phyloP scores from a whole-genome alignment of 148 eudicot species.

The Fagopyrum tataricum region DNA sequence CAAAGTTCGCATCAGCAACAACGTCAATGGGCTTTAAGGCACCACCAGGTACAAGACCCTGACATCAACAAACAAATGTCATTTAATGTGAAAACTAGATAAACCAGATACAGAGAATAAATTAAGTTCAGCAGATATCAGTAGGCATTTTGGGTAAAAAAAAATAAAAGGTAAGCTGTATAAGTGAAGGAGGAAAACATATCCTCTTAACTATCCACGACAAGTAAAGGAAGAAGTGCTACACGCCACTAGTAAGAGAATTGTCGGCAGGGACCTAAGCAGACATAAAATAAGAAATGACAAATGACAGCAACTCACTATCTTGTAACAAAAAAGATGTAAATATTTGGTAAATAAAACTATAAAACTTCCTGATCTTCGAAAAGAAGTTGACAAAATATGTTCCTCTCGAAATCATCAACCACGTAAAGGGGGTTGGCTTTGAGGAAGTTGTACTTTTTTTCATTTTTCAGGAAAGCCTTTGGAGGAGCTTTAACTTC shows the following conservation, averaged over 20 bases:
- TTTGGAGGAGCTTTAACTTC: neutral
- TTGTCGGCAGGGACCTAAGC: neutral
- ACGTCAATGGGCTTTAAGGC: constrained; percentile 76
- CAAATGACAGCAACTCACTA: neutral
- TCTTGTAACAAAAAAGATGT: neutral
- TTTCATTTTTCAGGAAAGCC: no score
- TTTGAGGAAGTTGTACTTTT: no score
- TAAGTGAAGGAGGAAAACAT: neutral
- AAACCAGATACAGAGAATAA: neutral
- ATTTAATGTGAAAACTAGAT: neutral
- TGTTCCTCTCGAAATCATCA: neutral
- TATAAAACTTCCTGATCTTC: neutral
- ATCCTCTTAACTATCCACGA: neutral
- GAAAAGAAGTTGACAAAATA: neutral
- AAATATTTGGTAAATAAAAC: neutral
- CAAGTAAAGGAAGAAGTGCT: neutral
- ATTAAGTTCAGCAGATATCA: neutral
- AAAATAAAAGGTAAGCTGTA: neutral
- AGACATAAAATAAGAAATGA: neutral
- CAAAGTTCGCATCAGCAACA: constrained; percentile 47
- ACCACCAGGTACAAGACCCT: constrained; percentile 99
- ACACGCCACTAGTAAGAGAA: neutral
- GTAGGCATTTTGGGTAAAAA: neutral
- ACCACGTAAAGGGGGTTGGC: neutral
- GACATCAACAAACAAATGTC: constrained; percentile 7